These are phyloP conservation scores for Coniochaeta pulveracea DNA, from an alignment of 2,329 filamentous ascomycete species.

Conservation along the genomic window DNA sequence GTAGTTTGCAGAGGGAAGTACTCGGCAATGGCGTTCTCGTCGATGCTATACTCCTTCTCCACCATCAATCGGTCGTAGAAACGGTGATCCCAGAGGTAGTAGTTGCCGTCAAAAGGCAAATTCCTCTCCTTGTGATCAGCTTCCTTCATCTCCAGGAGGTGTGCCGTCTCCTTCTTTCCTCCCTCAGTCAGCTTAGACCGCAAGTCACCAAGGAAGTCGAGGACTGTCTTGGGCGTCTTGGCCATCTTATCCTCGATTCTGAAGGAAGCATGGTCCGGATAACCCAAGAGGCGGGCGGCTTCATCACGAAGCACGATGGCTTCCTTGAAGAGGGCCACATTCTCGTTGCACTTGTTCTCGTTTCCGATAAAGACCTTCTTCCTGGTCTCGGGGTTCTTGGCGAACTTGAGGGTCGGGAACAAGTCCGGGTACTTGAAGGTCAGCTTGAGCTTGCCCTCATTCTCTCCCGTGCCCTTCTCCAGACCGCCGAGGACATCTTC, in stretches of 20 bases:
- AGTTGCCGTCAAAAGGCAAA: constrained; percentile 51
- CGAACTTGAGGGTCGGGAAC: constrained; percentile 69
- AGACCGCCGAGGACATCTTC: constrained; percentile 54
- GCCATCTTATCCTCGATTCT: constrained; percentile 79
- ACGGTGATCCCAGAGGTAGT: constrained; percentile 74
- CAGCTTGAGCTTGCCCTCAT: constrained; percentile 60
- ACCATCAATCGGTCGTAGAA: constrained; percentile 75
- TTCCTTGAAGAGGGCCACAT: constrained; percentile 64
- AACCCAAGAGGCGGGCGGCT: constrained; percentile 65
- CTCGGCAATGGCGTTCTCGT: constrained; percentile 70
- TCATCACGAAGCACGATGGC: constrained; percentile 67
- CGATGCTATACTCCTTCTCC: constrained; percentile 68
- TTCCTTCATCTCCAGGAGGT: constrained; percentile 66
- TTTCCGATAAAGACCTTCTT: constrained; percentile 61
- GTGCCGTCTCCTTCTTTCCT: constrained; percentile 57
- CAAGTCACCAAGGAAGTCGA: constrained; percentile 62
- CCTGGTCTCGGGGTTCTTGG: constrained; percentile 56
- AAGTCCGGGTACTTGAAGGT: constrained; percentile 79
- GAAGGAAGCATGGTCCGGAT: constrained; percentile 65
- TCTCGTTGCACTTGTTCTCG: constrained; percentile 71
- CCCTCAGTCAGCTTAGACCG: constrained; percentile 55
- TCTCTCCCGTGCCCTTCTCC: constrained; percentile 61
- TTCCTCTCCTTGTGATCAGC: constrained; percentile 50
- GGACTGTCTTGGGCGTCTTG: constrained; percentile 60
- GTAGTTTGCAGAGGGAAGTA: constrained; percentile 72